Evolutionary conservation across 2,329 filamentous ascomycete species (phyloP).

Genomic region (Neurospora sp.): DNA sequence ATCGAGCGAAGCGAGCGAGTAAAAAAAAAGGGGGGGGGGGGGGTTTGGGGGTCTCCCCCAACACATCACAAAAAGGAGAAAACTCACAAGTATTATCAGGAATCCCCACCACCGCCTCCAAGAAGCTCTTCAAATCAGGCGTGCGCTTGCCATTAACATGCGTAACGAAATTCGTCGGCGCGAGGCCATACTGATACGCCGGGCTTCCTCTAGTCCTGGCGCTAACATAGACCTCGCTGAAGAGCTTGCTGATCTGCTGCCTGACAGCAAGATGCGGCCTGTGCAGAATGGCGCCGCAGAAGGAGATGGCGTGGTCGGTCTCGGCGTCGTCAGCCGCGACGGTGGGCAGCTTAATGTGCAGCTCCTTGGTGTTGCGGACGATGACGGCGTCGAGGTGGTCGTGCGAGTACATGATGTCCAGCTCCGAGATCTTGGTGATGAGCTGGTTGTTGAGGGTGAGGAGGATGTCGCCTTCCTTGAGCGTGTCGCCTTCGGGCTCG

Average conservation of each 20-base stretch:
- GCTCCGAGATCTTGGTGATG: constrained; percentile 84
- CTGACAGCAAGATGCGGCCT: constrained; percentile 91
- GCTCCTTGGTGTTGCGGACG: constrained; percentile 73
- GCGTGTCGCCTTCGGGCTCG: constrained; percentile 33
- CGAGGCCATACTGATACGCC: constrained; percentile 81
- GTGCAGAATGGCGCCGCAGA: constrained; percentile 91
- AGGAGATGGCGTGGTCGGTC: constrained; percentile 83
- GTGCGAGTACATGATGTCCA: constrained; percentile 94
- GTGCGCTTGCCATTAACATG: constrained; percentile 87
- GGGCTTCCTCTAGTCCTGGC: constrained; percentile 76
- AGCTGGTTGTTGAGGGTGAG: constrained; percentile 84
- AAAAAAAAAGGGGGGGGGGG: neutral
- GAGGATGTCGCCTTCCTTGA: constrained; percentile 87
- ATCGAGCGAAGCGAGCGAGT: neutral
- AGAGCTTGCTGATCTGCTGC: constrained; percentile 93
- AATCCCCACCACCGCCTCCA: constrained; percentile 74
- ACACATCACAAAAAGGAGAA: neutral
- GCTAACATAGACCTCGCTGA: constrained; percentile 93
- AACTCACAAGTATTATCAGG: constrained; percentile 81
- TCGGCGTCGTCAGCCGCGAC: constrained; percentile 85
- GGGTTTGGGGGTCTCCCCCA: neutral
- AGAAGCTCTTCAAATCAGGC: constrained; percentile 70
- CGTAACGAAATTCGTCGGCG: constrained; percentile 95
- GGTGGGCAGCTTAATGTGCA: constrained; percentile 69
- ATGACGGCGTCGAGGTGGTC: constrained; percentile 75